Percentiles rank a stretch among this genome's conserved stretches.
Conservation (phyloP, 2,329 filamentous ascomycete species). For the Colletotrichum sp. region DNA sequence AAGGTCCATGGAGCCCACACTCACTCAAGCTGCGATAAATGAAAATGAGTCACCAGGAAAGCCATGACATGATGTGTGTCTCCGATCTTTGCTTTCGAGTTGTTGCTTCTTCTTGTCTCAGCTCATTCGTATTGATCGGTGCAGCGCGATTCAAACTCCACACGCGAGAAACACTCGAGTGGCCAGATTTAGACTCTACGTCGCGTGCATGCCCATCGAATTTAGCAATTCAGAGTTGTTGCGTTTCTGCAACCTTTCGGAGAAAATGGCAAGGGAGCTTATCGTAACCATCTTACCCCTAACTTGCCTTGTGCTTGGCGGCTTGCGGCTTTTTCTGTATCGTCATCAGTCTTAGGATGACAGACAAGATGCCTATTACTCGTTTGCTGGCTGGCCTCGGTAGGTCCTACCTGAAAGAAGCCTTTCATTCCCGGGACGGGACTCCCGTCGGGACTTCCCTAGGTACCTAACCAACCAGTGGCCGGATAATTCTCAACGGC, state of each 20-base stretch:
- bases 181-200: not conserved
- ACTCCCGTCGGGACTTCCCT: not conserved
- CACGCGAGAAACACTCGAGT: not conserved
- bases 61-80: not conserved
- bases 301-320: too few relatives aligned
- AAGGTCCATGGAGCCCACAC: too few relatives aligned
- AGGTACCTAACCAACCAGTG: not conserved
- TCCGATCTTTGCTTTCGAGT: not conserved
- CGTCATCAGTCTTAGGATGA: too few relatives aligned
- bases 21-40: not conserved
- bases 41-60: not conserved
- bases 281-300: not conserved
- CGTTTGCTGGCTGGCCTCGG: too few relatives aligned
- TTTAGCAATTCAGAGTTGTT: not conserved
- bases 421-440: not conserved
- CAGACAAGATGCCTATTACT: too few relatives aligned
- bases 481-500: not conserved
- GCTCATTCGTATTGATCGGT: not conserved
- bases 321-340: too few relatives aligned
- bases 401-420: not conserved
- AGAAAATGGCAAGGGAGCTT: not conserved
- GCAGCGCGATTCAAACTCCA: not conserved
- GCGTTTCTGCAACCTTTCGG: not conserved
- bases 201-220: not conserved
- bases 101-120: conserved; percentile 11